Conservation (phyloP, 2,329 filamentous ascomycete species). For the Mycosphaerella arachidis region DNA sequence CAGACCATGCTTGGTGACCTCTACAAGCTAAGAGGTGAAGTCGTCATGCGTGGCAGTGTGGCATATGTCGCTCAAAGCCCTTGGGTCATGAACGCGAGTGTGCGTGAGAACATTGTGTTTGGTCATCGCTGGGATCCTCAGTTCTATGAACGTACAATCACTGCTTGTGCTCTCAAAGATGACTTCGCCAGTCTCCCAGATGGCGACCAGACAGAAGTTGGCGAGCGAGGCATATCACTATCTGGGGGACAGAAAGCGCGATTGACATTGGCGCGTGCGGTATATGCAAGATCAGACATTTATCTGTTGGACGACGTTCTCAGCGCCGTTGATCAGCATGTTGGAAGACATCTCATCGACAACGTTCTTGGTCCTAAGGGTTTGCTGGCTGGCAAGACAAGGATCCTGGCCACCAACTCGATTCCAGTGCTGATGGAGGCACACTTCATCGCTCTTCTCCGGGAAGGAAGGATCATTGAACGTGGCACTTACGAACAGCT, state of each 20-base stretch:
- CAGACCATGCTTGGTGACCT: constrained; percentile 85
- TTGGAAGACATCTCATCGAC: constrained; percentile 90
- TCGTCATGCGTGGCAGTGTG: constrained; percentile 73
- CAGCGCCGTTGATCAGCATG: constrained; percentile 96
- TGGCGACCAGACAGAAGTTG: constrained; percentile 93
- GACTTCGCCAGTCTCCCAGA: constrained; percentile 92
- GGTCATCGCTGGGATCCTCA: constrained; percentile 88
- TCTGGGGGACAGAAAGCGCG: constrained; percentile 96
- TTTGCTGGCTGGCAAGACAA: constrained; percentile 77
- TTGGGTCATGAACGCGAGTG: constrained; percentile 97
- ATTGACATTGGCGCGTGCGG: constrained; percentile 83
- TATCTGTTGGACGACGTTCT: constrained; percentile 92
- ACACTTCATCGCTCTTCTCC: constrained; percentile 79
- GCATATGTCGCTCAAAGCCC: constrained; percentile 90
- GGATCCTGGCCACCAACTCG: constrained; percentile 90
- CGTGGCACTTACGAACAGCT: constrained; percentile 86
- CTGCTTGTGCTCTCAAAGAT: constrained; percentile 83
- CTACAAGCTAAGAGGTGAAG: constrained; percentile 81
- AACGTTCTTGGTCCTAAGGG: constrained; percentile 85
- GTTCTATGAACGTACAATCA: constrained; percentile 90
- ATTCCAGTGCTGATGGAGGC: constrained; percentile 87
- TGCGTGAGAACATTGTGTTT: constrained; percentile 95
- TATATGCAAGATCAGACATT: constrained; percentile 94
- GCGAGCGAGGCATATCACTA: constrained; percentile 91
- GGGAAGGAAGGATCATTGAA: constrained; percentile 78